A percentile compares a stretch with the other conserved stretches of the same genome.
Conservation (phyloP, 2,329 filamentous ascomycete genomes). For the Botryosphaeria agaves region DNA sequence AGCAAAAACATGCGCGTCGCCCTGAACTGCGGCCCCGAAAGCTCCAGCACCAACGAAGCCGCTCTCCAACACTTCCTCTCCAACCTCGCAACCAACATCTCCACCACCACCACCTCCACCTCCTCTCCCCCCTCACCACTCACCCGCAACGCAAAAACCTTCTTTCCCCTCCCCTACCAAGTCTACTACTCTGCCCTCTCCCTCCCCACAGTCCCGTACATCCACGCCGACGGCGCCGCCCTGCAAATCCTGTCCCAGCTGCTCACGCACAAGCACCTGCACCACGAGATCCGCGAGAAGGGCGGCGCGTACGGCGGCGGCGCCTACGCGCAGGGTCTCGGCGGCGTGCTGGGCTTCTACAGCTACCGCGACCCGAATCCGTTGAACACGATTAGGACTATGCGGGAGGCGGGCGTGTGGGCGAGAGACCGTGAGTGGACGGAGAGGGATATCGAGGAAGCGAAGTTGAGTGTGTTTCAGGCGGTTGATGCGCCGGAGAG, state of each 20-base stretch:
- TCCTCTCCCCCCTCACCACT: no score
- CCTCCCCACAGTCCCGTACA: constrained; percentile 71
- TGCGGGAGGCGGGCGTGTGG: constrained; percentile 67
- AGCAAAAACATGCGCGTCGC: constrained; percentile 56
- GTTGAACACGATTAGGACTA: constrained; percentile 69
- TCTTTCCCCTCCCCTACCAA: constrained; percentile 91
- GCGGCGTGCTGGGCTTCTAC: constrained; percentile 85
- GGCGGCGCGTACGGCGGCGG: constrained; percentile 91
- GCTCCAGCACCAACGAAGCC: constrained; percentile 49
- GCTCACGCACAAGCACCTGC: constrained; percentile 87
- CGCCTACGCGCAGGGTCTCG: constrained; percentile 62
- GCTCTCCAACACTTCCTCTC: constrained; percentile 54
- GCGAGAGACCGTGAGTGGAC: constrained; percentile 69
- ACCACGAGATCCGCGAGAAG: constrained; percentile 95
- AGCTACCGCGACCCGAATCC: constrained; percentile 95
- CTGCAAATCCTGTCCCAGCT: constrained; percentile 82
- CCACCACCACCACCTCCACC: constrained; percentile 12
- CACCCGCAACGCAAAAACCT: constrained; percentile 48
- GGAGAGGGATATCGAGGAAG: constrained; percentile 71
- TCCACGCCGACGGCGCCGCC: constrained; percentile 53
- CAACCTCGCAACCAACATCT: constrained; percentile 20
- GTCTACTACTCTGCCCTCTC: constrained; percentile 86
- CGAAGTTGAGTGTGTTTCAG: constrained; percentile 89
- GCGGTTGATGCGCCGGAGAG: constrained; percentile 73
- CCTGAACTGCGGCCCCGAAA: constrained; percentile 70